phyloP scores from a whole-genome alignment of 192 early-diverging fungal genomes.

The Backusella mclennaniae region DNA sequence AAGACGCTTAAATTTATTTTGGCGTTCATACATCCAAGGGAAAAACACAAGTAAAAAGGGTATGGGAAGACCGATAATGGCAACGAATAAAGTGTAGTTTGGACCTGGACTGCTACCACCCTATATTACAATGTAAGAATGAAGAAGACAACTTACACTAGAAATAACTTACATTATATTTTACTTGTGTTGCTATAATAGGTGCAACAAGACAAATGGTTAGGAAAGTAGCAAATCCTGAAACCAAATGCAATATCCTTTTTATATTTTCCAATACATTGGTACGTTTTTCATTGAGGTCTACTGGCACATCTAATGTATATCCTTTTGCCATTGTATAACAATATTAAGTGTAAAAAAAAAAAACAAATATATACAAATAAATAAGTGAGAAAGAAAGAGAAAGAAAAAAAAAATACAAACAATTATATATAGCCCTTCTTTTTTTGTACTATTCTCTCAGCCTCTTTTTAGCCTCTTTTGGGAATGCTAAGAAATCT shows the following conservation, averaged over 20 bases:
- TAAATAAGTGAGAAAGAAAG: not conserved
- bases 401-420: not conserved
- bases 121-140: not conserved
- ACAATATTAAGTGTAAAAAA: not conserved
- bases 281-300: constrained; percentile 17
- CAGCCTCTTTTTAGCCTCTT: constrained; percentile 5
- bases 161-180: constrained; percentile 32
- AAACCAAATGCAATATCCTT: constrained; percentile 16
- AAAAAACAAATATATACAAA: constrained; percentile 9
- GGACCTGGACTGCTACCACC: constrained; percentile 27
- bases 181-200: constrained; percentile 26
- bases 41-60: constrained; percentile 31
- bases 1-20: constrained; percentile 35
- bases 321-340: constrained; percentile 6
- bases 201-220: constrained; percentile 29
- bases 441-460: not conserved
- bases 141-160: not conserved
- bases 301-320: constrained; percentile 27
- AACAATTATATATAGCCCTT: not conserved
- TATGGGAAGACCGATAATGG: constrained; percentile 20
- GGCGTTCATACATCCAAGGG: constrained; percentile 33
- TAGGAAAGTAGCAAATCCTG: constrained; percentile 18
- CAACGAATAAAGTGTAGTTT: constrained; percentile 31
- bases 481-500: constrained; percentile 5
- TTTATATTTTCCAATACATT: constrained; percentile 12